Conservation (phyloP, 495 filamentous ascomycete genomes). For the Lasiosphaeria miniovina region DNA sequence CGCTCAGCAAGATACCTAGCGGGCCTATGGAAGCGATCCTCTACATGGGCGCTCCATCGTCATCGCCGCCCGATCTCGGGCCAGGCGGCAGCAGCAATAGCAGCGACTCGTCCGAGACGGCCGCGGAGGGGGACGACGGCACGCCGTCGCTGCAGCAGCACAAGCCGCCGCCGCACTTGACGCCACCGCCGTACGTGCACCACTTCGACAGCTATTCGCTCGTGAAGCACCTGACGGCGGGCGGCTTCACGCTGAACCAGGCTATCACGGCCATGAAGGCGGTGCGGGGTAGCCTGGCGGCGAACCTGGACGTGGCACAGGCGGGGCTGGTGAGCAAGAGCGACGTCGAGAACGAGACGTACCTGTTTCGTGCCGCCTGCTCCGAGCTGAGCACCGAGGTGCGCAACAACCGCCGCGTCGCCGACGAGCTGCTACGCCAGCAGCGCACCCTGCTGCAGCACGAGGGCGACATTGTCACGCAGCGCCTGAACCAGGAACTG, state of each 20-base stretch:
- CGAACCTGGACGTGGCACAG: constrained; percentile 77
- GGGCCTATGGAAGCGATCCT: constrained; percentile 66
- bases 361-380: constrained; percentile 91
- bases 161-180: constrained; percentile 53
- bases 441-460: constrained; percentile 84
- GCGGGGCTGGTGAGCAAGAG: constrained; percentile 72
- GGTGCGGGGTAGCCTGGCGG: constrained; percentile 67
- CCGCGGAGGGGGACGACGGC: too few species aligned
- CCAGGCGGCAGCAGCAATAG: too few species aligned
- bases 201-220: constrained; percentile 93
- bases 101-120: too few species aligned
- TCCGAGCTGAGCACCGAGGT: constrained; percentile 86
- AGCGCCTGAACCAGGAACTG: constrained; percentile 77
- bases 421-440: constrained; percentile 68
- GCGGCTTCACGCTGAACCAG: constrained; percentile 68
- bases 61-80: constrained; percentile 10
- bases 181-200: constrained; percentile 79
- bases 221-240: constrained; percentile 67
- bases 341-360: constrained; percentile 82
- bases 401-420: constrained; percentile 54
- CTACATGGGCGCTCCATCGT: constrained; percentile 51
- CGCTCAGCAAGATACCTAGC: constrained; percentile 5
- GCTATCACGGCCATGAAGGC: constrained; percentile 84
- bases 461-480: constrained; percentile 86
- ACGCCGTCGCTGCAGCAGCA: constrained; percentile 29